Percentiles rank a stretch among this genome's conserved stretches.
These are phyloP conservation scores for Dioszegia hungarica DNA, from an alignment of 768 basidiomycete species.

Conservation along the genomic window DNA sequence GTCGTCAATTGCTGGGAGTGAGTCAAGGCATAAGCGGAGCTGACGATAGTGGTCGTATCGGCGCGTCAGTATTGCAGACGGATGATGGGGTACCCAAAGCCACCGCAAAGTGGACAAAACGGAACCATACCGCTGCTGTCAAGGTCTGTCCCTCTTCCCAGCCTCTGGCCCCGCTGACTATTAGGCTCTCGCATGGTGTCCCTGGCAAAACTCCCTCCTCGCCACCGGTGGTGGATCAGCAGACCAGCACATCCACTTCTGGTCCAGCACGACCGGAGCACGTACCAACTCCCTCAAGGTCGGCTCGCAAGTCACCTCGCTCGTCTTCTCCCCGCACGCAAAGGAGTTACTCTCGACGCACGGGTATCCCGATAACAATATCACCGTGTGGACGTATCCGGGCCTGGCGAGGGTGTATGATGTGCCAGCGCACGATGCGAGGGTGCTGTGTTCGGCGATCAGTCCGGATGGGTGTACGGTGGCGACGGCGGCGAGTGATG, in stretches of 20 bases:
- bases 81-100: conserved; percentile 41
- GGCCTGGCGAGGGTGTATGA: conserved; percentile 73
- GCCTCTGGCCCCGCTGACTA: neutral
- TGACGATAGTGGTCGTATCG: conserved; percentile 44
- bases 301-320: conserved; percentile 83
- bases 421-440: conserved; percentile 89
- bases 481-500: conserved; percentile 87
- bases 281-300: conserved; percentile 82
- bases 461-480: conserved; percentile 88
- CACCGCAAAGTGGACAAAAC: conserved; percentile 77
- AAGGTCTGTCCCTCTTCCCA: conserved; percentile 44
- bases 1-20: conserved; percentile 99
- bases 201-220: conserved; percentile 87
- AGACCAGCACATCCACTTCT: conserved; percentile 59
- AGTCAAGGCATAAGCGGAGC: conserved; percentile 53
- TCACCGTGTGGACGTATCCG: conserved; percentile 62
- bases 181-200: conserved; percentile 95
- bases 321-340: conserved; percentile 78
- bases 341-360: conserved; percentile 91
- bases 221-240: conserved; percentile 93
- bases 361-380: conserved; percentile 67
- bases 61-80: conserved; percentile 44
- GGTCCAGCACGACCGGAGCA: conserved; percentile 65
- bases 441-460: conserved; percentile 79
- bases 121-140: conserved; percentile 81